Base-by-base conservation (phyloP, 2,329 filamentous ascomycete species). In the Diplodia corticola region DNA sequence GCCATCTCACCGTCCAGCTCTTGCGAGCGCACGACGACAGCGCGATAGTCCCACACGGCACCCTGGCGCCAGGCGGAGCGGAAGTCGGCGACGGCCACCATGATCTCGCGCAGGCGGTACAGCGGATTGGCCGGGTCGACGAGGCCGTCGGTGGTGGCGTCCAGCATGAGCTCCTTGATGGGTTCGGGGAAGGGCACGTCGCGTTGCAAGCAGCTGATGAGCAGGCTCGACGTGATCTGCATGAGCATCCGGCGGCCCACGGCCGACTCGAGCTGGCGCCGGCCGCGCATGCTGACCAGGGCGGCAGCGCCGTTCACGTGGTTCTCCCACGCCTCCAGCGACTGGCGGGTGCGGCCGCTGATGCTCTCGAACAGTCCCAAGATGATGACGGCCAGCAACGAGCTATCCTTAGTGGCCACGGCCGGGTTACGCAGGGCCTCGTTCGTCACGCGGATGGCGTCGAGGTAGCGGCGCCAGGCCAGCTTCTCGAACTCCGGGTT, bases 341-440 rank as follows among this genome's bases (percentile, higher is more conserved):
- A 75, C 20, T 70, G 65, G 24, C 71, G 69, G 22, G 67, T 73
- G 28, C 72, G 68, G 48, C 72, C 75, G 7, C 70, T 70, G 24
- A 76, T 71, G 57, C 70, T 74, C 63, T 78, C 76, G 51, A 76
- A 77, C 63, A 76, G 67, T 5, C 75, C 73, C 5, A 78, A 68
- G 1, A 76, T 67, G 3, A 75, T 73, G 4, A 75, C 74, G 0
- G 75, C 72, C 0, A 75, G 66, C 0, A 77, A 66, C 2, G 75
- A 77, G n/a, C 69, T 74, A 24, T 77, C 76, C 10, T 71, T 72
- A 4, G 70, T 74, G 12, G 73, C 72, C 1, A 74, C 68, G 7
- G 65, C 67, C 1, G 73, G 73, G 6, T 71, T 71, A 0, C 68
- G 69, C 15, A 77, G 70, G 0, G 76, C 75, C 9, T 68, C 65